A percentile compares a stretch with the other conserved stretches of the same genome.
Evolutionary conservation across 805 yeast genomes (phyloP).

Genomic region (Saccharomycodes ludwigii): DNA sequence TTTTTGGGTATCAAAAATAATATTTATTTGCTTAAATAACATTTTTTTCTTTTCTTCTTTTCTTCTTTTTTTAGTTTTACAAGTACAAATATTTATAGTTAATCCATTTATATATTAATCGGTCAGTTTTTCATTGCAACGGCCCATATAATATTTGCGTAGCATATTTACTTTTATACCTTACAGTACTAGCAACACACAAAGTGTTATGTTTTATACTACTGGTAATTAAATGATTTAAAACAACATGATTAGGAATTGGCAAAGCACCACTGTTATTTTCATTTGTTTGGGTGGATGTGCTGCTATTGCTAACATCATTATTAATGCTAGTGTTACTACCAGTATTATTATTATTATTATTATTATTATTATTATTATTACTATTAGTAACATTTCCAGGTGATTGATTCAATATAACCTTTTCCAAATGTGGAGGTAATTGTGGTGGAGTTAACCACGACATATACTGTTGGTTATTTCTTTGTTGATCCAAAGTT

Average conservation of each 20-base stretch:
- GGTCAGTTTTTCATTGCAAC: slow-evolving; percentile 27
- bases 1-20: too few species aligned
- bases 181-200: slow-evolving; percentile 83
- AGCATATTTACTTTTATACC: slow-evolving; percentile 80
- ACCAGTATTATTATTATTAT: too few species aligned
- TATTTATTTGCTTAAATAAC: too few species aligned
- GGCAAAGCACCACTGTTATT: slow-evolving; percentile 84
- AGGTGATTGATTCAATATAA: slow-evolving; percentile 53
- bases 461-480: slow-evolving; percentile 43
- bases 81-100: not conserved
- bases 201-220: slow-evolving; percentile 86
- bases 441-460: slow-evolving; percentile 85
- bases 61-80: too few species aligned
- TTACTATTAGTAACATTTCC: slow-evolving; percentile 14
- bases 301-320: too few species aligned
- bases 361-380: slow-evolving; percentile 14
- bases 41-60: too few species aligned
- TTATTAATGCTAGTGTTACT: too few species aligned
- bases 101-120: not conserved
- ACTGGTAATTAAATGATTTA: slow-evolving; percentile 92
- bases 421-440: slow-evolving; percentile 94
- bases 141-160: slow-evolving; percentile 92
- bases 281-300: too few species aligned
- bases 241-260: slow-evolving; percentile 88
- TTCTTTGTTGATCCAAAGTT: slow-evolving; percentile 60